Percentiles rank a stretch among this genome's conserved stretches.
These are phyloP conservation scores for Kickxella alabastrina DNA, from an alignment of 192 early-diverging fungal species.

Conservation along the genomic window DNA sequence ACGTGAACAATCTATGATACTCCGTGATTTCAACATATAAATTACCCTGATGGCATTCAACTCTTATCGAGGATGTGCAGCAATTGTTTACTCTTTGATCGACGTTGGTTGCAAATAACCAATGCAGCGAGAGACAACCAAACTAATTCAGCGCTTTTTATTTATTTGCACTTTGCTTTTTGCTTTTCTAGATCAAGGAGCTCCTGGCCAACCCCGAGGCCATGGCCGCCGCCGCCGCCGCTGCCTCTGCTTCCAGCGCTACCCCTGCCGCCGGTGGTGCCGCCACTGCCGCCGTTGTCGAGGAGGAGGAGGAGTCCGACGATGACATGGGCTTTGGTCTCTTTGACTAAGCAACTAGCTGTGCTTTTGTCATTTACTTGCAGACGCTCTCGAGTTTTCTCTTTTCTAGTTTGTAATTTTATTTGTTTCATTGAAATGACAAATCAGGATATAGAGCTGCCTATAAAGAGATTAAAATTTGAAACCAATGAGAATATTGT, in stretches of 20 bases:
- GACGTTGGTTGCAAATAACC: too few relatives aligned
- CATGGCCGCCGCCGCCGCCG: slow-evolving; percentile 77
- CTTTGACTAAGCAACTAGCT: slow-evolving; percentile 62
- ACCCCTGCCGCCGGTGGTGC: slow-evolving; percentile 53
- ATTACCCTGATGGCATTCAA: slow-evolving; percentile 61
- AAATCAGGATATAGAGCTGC: too few relatives aligned
- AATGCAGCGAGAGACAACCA: too few relatives aligned
- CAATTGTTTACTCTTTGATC: too few relatives aligned
- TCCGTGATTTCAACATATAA: slow-evolving; percentile 56
- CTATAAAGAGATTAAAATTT: slow-evolving; percentile 29
- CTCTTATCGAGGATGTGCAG: too few relatives aligned
- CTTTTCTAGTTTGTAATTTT: too few relatives aligned
- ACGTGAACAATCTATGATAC: slow-evolving; percentile 50
- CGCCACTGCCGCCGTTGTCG: slow-evolving; percentile 54
- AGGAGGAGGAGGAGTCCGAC: slow-evolving; percentile 76
- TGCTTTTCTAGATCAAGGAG: slow-evolving; percentile 74
- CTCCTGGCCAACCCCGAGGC: slow-evolving; percentile 88
- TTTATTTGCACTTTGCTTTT: neutral
- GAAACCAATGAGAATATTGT: slow-evolving; percentile 80
- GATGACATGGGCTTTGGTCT: slow-evolving; percentile 93
- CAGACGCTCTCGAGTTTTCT: neutral
- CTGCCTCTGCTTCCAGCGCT: slow-evolving; percentile 61
- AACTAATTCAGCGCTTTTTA: neutral
- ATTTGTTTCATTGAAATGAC: too few relatives aligned
- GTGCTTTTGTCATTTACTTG: neutral